Evolutionary conservation across 352 stramenopile genomes (phyloP).

Genomic region (Phytophthora brassicae): DNA sequence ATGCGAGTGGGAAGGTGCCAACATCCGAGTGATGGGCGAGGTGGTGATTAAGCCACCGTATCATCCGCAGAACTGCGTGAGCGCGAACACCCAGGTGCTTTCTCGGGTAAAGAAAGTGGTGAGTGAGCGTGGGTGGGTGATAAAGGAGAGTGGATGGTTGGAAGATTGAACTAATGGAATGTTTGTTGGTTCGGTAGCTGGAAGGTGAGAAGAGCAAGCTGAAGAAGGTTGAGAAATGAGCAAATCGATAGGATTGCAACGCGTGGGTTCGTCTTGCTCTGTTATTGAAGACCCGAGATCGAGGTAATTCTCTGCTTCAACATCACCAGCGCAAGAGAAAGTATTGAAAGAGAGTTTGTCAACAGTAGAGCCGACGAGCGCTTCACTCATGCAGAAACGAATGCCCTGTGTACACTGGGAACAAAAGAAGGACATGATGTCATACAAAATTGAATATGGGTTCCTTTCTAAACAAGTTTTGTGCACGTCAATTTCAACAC

Average conservation of each 20-base stretch:
- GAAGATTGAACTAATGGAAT: background rate
- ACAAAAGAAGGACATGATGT: constrained; percentile 3
- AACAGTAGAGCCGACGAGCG: constrained; percentile 11
- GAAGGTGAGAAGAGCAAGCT: constrained; percentile 79
- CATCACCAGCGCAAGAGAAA: constrained; percentile 10
- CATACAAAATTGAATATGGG: constrained; percentile 11
- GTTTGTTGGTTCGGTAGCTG: constrained; percentile 30
- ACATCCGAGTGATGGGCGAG: constrained; percentile 86
- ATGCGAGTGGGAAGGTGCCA: constrained; percentile 78
- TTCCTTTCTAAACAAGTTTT: too few species aligned
- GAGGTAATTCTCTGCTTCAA: constrained; percentile 32
- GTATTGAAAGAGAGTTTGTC: constrained; percentile 1
- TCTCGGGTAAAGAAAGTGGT: constrained; percentile 87
- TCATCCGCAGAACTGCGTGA: constrained; percentile 76
- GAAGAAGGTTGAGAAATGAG: constrained; percentile 58
- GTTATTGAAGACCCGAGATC: constrained; percentile 17
- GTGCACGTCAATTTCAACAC: too few species aligned
- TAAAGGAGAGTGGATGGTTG: background rate
- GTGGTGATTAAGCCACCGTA: constrained; percentile 87
- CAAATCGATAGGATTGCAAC: background rate
- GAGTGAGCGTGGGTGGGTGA: too few species aligned
- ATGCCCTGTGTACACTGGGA: constrained; percentile 23
- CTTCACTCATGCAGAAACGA: constrained; percentile 16
- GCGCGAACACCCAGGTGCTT: constrained; percentile 71
- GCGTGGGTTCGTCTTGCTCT: constrained; percentile 13